Evolutionary conservation across 1,284 basidiomycete species (phyloP).

Genomic region (Sanghuangporus baumii): DNA sequence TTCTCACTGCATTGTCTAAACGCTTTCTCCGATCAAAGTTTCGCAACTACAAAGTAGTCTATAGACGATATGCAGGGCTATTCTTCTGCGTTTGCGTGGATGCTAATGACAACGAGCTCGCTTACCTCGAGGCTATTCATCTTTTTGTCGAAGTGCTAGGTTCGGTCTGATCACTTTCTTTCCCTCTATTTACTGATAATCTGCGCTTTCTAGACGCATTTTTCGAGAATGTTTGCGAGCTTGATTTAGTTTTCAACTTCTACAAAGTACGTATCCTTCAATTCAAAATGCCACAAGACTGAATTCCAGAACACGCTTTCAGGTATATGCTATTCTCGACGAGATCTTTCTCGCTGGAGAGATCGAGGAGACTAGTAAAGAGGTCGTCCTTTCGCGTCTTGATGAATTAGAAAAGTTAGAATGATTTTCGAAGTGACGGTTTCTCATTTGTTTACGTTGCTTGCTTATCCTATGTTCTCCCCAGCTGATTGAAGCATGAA

Average conservation of each 20-base stretch:
- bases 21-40: conserved; percentile 48
- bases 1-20: neutral
- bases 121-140: conserved; percentile 96
- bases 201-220: conserved; percentile 70
- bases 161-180: conserved; percentile 25
- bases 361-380: conserved; percentile 96
- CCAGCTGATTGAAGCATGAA: neutral
- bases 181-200: neutral
- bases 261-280: conserved; percentile 68
- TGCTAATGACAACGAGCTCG: conserved; percentile 96
- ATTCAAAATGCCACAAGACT: conserved; percentile 5
- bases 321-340: conserved; percentile 97
- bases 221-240: conserved; percentile 97
- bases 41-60: conserved; percentile 92
- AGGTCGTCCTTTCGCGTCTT: conserved; percentile 85
- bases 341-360: conserved; percentile 99
- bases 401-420: conserved; percentile 91
- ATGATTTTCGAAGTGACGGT: conserved; percentile 27
- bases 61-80: conserved; percentile 92
- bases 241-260: conserved; percentile 97
- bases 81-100: conserved; percentile 99
- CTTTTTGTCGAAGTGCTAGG: conserved; percentile 98
- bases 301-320: neutral
- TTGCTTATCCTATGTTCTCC: neutral
- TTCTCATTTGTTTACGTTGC: neutral